Evolutionary conservation across 345 rosid species (phyloP), one percentile per base, ranked within the genome.

Genomic region (Theobroma cacao): DNA sequence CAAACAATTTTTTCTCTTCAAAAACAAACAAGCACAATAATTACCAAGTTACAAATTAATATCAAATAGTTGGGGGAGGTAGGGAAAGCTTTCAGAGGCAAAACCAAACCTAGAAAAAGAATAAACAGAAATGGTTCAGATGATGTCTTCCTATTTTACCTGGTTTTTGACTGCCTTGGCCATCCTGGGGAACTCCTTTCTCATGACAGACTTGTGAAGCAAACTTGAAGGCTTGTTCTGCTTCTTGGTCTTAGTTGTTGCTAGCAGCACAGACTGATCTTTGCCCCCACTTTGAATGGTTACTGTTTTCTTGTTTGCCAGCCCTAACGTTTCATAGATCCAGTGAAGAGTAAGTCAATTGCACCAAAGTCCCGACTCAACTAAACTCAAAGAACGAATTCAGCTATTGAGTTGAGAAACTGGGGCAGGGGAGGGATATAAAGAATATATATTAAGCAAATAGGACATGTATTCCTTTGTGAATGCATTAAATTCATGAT

Each of bases 241-340:
- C 83, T 89, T 90, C 92, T 89, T 96, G 74, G 93, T 90, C 97
- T 92, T 96, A 43, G 90, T 87, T 2, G 97, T 92, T 9, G 92
- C 92, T 4, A 96, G 87, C 68, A 92, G 84, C 76, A 94, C 90
- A 63, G 83, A 81, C 67, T 84, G 88, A 11, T 94, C 99, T 83
- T 89, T 89, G 13, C 80, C 91, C 24, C 84, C 97, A 12, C 83
- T 50, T 84, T 90, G 97, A 82, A 96, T 89, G 22, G 90, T 87
- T 22, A 94, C 92, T 0, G 99, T 92, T 80, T 94, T 92, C 74
- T 83, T 85, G 88, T 96, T 96, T 38, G 98, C 94, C 94, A 96
- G 85, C 13, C 98, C 98, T 94, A 70, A 34, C 0, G 50, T 71
- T 18, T 18, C 28, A 71, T 12, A 50, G 26, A 69, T 69, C 58